Base-by-base conservation (phyloP, 1,139 yeast genomes). In the Magnusiomyces sp. region DNA sequence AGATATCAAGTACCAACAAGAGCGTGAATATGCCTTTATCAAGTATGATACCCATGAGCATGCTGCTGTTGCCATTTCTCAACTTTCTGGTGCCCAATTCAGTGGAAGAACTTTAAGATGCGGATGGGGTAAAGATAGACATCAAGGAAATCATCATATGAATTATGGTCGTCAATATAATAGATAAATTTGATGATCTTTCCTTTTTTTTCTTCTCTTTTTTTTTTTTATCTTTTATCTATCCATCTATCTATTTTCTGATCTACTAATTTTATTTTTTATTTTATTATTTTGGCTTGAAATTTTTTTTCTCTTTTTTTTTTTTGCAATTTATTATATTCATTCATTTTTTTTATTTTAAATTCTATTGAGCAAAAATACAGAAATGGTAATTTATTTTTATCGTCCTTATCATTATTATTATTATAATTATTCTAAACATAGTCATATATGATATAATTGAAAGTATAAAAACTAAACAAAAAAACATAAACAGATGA, bases 1-100 rank as follows among this genome's bases (percentile, higher is more conserved):
- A 53, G 94, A 86, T 58, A 80, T 88, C 64, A 84, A 83, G 64
- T 77, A 84, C 62, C 84, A 84, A 58, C 84, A 90, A 5, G 95
- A 87, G 53, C 78, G 81, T 62, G 88, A 87, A 7, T 84, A 87
- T 70, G 92, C 92, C 2, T 88, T 88, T 71, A 92, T 85, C 55
- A 83, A 83, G 67, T 87, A 82, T 62, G 95, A 85, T 60, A 75
- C 85, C 44, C 96, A 88, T 66, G 95, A 87, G 61, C 73, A 87
- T 55, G 96, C 96, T 3, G 95, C 95, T 1, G 71, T 85, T 65
- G 95, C 95, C 49, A 87, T 88, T 60, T 84, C 83, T 29, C 92
- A 85, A 61, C 71, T 88, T 55, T 76, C 81, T 19, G 95, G 95
- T n/a, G 77, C 79, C 59, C 75, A 75, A 51, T 70, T 88, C 56